Conservation (phyloP, 1,284 basidiomycete genomes). For the Ustilago crameri region DNA sequence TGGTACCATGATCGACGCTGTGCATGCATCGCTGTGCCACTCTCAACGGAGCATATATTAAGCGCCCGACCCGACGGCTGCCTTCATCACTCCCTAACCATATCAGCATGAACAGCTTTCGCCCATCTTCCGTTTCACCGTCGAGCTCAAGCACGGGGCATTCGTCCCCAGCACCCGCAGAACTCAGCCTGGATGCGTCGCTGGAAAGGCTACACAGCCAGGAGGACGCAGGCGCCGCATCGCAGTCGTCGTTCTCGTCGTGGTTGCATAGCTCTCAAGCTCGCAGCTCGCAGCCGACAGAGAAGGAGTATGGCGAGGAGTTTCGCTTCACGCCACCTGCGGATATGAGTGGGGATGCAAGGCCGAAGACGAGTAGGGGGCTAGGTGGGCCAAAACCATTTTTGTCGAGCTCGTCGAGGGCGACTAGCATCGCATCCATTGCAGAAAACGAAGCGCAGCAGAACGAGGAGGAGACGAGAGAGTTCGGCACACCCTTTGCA, state of each 20-base stretch:
- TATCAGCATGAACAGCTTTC: conserved; percentile 11
- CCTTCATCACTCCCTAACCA: not conserved
- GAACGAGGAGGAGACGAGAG: not conserved
- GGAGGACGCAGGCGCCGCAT: conserved; percentile 13
- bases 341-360: not conserved
- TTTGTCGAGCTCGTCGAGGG: conserved; percentile 20
- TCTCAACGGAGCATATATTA: not conserved
- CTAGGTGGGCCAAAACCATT: conserved; percentile 18
- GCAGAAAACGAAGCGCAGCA: conserved; percentile 2
- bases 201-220: conserved; percentile 24
- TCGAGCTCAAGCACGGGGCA: conserved; percentile 12
- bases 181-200: conserved; percentile 34
- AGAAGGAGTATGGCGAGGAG: not conserved
- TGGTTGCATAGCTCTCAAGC: conserved; percentile 17
- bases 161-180: conserved; percentile 33
- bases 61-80: not conserved
- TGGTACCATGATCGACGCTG: not conserved
- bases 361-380: conserved; percentile 32
- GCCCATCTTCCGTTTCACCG: not conserved
- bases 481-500: conserved; percentile 26
- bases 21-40: not conserved
- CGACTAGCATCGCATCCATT: conserved; percentile 22
- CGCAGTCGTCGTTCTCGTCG: conserved; percentile 13
- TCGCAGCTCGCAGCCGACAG: too few species aligned
- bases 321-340: too few species aligned